Evolutionary conservation across 257 asterid species (phyloP), one percentile per base, ranked within the genome.

Genomic region (Gardenia jasminoides): DNA sequence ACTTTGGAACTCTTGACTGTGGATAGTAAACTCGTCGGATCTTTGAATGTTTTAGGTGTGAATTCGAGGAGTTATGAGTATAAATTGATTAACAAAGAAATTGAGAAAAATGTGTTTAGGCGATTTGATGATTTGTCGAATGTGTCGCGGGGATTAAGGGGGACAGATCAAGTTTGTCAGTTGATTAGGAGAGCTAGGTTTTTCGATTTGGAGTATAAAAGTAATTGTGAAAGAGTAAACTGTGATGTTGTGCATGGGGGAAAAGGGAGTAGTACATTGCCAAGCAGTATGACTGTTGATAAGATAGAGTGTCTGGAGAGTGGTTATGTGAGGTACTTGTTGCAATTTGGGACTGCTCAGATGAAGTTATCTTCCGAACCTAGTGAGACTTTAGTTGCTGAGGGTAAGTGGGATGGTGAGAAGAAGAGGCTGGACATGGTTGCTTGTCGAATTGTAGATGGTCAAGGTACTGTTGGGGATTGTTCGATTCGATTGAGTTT

Each of bases 351-450:
- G 70, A 88, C 33, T 24, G 83, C 83, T 39, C 88, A 86, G 13
- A 66, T 70, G 75, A 83, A 20, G 31, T 24, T 87, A 78, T 50
- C 56, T 50, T 50, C 16, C 16, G 56, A 13, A 13, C 56, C 56
- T 50, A 90, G 89, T 73, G 54, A 69, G 65, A 88, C 95, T 30
- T 80, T 94, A 81, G 88, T 93, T 79, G 83, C 85, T 30, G 99
- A 94, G 84, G 99, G 99, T 74, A 92, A 83, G 80, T 94, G 97
- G 97, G 89, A 94, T 52, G 74, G 41, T 64, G 81, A 85, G 90
- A 89, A 82, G 28, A 93, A 72, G 83, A 88, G 91, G 87, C 90
- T 94, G 75, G 85, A 92, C 85, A 84, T 93, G 95, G 90, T 90
- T 84, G 98, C 88, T n/a, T 94, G 99, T 80, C 90, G 87, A 73